Evolutionary conservation across 768 basidiomycete genomes (phyloP).

Genomic region (Pisolithus orientalis): DNA sequence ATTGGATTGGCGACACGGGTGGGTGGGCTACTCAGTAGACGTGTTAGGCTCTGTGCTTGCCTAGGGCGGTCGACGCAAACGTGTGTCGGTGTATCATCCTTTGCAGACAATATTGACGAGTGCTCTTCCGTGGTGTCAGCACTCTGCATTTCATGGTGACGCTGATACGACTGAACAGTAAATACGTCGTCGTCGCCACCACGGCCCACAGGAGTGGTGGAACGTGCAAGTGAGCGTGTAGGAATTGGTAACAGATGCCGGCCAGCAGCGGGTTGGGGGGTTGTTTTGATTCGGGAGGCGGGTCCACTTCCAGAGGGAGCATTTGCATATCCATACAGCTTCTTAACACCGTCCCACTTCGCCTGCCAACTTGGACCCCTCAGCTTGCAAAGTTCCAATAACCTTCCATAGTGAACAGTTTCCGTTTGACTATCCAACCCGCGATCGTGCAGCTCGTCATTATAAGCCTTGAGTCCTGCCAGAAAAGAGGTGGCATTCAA

Average conservation of each 20-base stretch:
- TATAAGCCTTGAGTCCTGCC: slow-evolving; percentile 81
- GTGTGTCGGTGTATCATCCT: slow-evolving; percentile 13
- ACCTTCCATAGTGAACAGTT: slow-evolving; percentile 73
- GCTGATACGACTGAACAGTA: slow-evolving; percentile 39
- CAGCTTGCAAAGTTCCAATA: slow-evolving; percentile 77
- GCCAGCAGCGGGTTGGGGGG: slow-evolving; percentile 12
- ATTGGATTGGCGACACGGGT: slow-evolving; percentile 17
- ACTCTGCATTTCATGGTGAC: slow-evolving; percentile 23
- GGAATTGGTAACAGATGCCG: slow-evolving; percentile 12
- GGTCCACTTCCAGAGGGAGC: slow-evolving; percentile 7
- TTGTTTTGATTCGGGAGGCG: slow-evolving; percentile 9
- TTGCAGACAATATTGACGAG: slow-evolving; percentile 15
- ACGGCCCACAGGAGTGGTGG: slow-evolving; percentile 24
- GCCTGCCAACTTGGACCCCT: slow-evolving; percentile 76
- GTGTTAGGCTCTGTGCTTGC: slow-evolving; percentile 9
- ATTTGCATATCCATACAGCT: slow-evolving; percentile 38
- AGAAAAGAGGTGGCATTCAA: slow-evolving; percentile 69
- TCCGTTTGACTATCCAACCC: slow-evolving; percentile 73
- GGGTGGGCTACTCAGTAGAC: slow-evolving; percentile 4
- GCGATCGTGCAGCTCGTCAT: slow-evolving; percentile 65
- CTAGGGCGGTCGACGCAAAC: slow-evolving; percentile 1
- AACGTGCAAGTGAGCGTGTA: slow-evolving; percentile 18
- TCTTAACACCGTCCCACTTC: slow-evolving; percentile 73
- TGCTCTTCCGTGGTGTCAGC: slow-evolving; percentile 13
- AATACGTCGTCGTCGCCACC: slow-evolving; percentile 37